Evolutionary conservation across 345 rosid genomes (phyloP).

Genomic region (Acer yangbiense): DNA sequence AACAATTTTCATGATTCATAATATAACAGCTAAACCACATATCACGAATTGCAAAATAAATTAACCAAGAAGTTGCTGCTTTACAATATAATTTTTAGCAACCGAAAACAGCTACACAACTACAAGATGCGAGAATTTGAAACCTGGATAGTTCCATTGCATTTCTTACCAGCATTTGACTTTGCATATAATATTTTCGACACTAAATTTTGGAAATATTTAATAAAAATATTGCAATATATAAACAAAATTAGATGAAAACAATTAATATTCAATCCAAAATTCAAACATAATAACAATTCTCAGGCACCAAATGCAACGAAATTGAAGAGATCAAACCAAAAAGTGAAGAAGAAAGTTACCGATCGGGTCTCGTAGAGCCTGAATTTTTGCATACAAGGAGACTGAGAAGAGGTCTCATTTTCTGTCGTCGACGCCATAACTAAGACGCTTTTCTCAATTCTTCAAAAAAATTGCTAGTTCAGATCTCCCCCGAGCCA

Average conservation of each 20-base stretch:
- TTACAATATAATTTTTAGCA: neutral
- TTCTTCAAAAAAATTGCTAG: constrained; percentile 5
- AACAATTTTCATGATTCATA: neutral
- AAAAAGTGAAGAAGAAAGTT: constrained; percentile 1
- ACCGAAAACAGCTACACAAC: too few relatives aligned
- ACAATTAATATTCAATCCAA: neutral
- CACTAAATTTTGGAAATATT: neutral
- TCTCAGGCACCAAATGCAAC: neutral
- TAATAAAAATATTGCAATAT: neutral
- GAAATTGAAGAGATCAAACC: constrained; percentile 19
- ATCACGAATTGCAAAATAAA: neutral
- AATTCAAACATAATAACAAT: neutral
- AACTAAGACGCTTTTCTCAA: neutral
- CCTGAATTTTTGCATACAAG: constrained; percentile 67
- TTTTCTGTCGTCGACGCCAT: constrained; percentile 29
- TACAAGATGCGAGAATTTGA: neutral
- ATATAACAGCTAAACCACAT: neutral
- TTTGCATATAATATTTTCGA: neutral
- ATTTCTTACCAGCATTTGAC: neutral
- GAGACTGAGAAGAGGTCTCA: constrained; percentile 20
- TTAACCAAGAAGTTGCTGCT: neutral
- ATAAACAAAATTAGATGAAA: neutral
- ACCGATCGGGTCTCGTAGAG: constrained; percentile 87
- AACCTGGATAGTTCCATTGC: neutral
- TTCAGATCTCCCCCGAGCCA: constrained; percentile 69